Conservation (phyloP, 768 basidiomycete species). For the Terana coerulea region DNA sequence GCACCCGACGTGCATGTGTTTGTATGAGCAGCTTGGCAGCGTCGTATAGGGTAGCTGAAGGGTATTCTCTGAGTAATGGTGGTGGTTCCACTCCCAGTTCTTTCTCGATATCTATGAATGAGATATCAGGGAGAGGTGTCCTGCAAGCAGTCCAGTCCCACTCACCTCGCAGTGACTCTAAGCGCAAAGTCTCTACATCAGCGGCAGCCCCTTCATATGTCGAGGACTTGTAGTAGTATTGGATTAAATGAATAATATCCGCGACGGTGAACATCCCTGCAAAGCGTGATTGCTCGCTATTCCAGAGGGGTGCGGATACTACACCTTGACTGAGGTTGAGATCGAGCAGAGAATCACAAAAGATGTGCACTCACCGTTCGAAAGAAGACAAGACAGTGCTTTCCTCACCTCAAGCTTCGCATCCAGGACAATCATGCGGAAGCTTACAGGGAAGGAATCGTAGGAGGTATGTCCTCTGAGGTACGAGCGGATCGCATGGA, state of each 20-base stretch:
- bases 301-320: conserved; percentile 97
- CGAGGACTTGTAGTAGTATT: conserved; percentile 90
- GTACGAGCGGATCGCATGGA: conserved; percentile 71
- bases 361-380: conserved; percentile 55
- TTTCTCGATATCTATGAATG: conserved; percentile 80
- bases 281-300: conserved; percentile 88
- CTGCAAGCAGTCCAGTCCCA: too few relatives aligned
- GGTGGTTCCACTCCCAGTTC: conserved; percentile 89
- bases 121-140: background rate
- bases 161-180: conserved; percentile 86
- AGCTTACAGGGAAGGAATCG: conserved; percentile 97
- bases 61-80: conserved; percentile 85
- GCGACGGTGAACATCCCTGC: conserved; percentile 99
- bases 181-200: conserved; percentile 89
- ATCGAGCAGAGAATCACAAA: conserved; percentile 2
- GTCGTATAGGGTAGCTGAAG: conserved; percentile 82
- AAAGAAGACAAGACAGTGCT: conserved; percentile 80
- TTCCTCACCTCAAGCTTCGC: conserved; percentile 95
- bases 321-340: conserved; percentile 59
- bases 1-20: conserved; percentile 92
- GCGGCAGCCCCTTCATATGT: conserved; percentile 81
- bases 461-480: conserved; percentile 86
- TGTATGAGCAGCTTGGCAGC: conserved; percentile 88
- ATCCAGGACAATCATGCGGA: conserved; percentile 94
- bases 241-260: conserved; percentile 98